A percentile compares a stretch with the other conserved stretches of the same genome.
Evolutionary conservation across 257 asterid genomes (phyloP).

Genomic region (Jasminum sambac): DNA sequence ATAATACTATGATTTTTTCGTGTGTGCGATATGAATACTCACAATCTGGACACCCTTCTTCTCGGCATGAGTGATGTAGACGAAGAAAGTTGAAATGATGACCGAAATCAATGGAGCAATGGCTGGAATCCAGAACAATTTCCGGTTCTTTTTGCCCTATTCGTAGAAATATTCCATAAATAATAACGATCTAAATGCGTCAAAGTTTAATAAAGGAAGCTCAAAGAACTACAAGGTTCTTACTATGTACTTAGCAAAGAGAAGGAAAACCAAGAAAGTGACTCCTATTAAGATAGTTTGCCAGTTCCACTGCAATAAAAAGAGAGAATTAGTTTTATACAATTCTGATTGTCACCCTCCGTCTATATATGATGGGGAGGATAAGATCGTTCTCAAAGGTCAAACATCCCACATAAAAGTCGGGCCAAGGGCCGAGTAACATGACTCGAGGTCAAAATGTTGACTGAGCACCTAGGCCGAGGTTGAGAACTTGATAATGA

Average conservation of each 20-base stretch:
- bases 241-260: constrained; percentile 58
- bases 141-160: constrained; percentile 67
- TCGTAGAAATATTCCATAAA: constrained; percentile 2
- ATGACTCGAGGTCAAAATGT: too few relatives aligned
- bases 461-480: background rate
- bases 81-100: constrained; percentile 59
- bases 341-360: too few relatives aligned
- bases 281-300: constrained; percentile 66
- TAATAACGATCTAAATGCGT: background rate
- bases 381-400: too few relatives aligned
- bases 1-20: background rate
- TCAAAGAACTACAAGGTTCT: constrained; percentile 32
- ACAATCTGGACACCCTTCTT: constrained; percentile 66
- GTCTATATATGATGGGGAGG: too few relatives aligned
- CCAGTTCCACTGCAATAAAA: constrained; percentile 68
- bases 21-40: constrained; percentile 13
- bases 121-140: constrained; percentile 72
- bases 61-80: constrained; percentile 66
- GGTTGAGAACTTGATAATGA: background rate
- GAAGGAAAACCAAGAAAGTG: constrained; percentile 57
- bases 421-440: too few relatives aligned
- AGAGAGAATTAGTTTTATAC: background rate
- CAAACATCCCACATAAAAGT: too few relatives aligned
- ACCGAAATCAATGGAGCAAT: constrained; percentile 75
- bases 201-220: background rate